Percentiles rank a stretch among this genome's conserved stretches.
These are phyloP conservation scores for Nitzschia inconspicua DNA, from an alignment of 108 stramenopile species.

Conservation along the genomic window DNA sequence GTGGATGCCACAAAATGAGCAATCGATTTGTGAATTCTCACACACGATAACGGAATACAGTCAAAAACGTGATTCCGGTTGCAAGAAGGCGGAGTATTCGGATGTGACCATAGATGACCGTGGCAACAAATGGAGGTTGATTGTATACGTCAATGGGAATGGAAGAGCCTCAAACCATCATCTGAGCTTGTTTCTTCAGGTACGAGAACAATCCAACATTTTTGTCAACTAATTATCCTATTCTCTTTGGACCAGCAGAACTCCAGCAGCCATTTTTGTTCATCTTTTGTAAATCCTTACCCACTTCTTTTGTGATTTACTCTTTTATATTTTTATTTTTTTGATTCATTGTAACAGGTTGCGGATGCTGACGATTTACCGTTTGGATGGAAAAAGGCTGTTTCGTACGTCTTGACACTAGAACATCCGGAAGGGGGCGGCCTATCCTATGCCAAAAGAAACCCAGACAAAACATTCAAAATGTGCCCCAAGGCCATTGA, in stretches of 20 bases:
- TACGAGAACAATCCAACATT: too few species aligned
- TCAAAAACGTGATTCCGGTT: slow-evolving; percentile 83
- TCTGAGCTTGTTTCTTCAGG: slow-evolving; percentile 80
- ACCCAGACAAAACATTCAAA: slow-evolving; percentile 91
- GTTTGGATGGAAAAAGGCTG: slow-evolving; percentile 90
- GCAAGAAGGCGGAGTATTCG: slow-evolving; percentile 90
- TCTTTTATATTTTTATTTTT: not conserved
- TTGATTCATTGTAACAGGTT: slow-evolving; percentile 30
- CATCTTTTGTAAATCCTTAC: too few species aligned
- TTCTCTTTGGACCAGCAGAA: not conserved
- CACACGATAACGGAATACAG: slow-evolving; percentile 78
- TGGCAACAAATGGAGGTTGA: slow-evolving; percentile 87
- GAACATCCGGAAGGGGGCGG: slow-evolving; percentile 72
- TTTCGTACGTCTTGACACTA: slow-evolving; percentile 81
- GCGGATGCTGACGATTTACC: slow-evolving; percentile 88
- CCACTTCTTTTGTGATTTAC: not conserved
- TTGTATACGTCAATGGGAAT: slow-evolving; percentile 89
- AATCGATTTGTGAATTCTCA: slow-evolving; percentile 87
- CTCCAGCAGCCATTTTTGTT: not conserved
- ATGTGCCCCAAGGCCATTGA: slow-evolving; percentile 91
- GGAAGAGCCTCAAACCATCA: slow-evolving; percentile 87
- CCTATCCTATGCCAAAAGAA: slow-evolving; percentile 81
- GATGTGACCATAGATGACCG: slow-evolving; percentile 70
- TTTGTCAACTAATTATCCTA: not conserved
- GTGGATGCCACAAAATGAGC: slow-evolving; percentile 79